phyloP scores from a whole-genome alignment of 768 basidiomycete species.

The Pulveroboletus sp. region DNA sequence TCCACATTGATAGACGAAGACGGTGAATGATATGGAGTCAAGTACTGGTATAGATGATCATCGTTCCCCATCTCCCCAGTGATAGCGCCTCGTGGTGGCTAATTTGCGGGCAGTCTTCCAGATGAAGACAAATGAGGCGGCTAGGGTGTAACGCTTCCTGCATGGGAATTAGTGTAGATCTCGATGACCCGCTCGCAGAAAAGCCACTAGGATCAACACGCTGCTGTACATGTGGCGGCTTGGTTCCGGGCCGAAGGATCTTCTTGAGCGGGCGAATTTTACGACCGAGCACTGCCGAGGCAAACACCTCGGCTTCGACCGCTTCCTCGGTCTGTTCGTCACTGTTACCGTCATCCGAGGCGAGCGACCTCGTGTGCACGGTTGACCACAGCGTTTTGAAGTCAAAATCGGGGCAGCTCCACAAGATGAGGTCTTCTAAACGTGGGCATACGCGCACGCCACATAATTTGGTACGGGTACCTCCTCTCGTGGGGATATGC shows the following conservation, averaged over 20 bases:
- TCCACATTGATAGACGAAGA: conserved; percentile 14
- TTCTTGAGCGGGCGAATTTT: conserved; percentile 39
- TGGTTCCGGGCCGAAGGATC: conserved; percentile 13
- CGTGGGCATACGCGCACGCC: conserved; percentile 49
- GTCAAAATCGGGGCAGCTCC: conserved; percentile 47
- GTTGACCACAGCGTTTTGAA: conserved; percentile 35
- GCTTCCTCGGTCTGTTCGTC: conserved; percentile 13
- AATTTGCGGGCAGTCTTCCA: conserved; percentile 41
- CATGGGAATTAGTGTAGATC: conserved; percentile 36
- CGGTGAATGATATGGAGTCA: background rate
- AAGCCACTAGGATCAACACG: conserved; percentile 10
- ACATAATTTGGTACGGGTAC: conserved; percentile 17
- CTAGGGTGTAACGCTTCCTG: conserved; percentile 34
- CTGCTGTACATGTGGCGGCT: conserved; percentile 8
- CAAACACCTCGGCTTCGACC: conserved; percentile 19
- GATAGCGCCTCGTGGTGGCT: conserved; percentile 36
- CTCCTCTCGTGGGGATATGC: conserved; percentile 9
- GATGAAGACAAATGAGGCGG: conserved; percentile 40
- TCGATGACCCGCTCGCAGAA: conserved; percentile 19
- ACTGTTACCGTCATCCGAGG: conserved; percentile 7
- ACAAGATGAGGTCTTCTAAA: conserved; percentile 49
- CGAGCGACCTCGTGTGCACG: conserved; percentile 33
- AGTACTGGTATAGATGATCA: conserved; percentile 21
- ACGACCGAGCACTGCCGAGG: conserved; percentile 25
- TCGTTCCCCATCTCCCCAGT: conserved; percentile 36